Base-by-base conservation (phyloP, 2,329 filamentous ascomycete species). In the Pseudocercospora fuligena region DNA sequence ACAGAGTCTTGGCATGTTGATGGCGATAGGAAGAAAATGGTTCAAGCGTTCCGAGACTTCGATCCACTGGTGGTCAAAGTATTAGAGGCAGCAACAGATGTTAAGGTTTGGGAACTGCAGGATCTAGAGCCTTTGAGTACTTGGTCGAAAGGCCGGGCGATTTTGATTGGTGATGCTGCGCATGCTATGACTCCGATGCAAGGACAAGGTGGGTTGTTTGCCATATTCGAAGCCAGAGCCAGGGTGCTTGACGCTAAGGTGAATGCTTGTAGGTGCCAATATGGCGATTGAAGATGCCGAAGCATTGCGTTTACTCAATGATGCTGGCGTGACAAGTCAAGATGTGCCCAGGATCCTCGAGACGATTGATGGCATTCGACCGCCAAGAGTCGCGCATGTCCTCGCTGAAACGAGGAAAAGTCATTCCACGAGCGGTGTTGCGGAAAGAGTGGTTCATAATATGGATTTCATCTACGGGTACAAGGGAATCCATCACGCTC, bases 211-310 rank as follows among this genome's bases (percentile, higher is more conserved):
- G 21, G 9, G 47, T 5, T 43, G n/a, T 43, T 14, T 29, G n/a
- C 23, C 23, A 36, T 36, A 14, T 14, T 14, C 2, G 33, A 36
- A 8, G 7, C 9, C 7, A 14, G 33, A 36, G 14, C 11, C 2
- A 14, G 16, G 19, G 6, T 43, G 7, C 12, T 19, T 5, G 14
- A 5, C 40, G 16, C 40, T 43, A 19, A 43, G 3, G 9, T 43
- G 40, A 19, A 7, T 5, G n/a, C 14, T 36, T n/a, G 2, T 33
- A 58, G 29, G 57, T 25, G 57, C 57, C 36, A 60, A 46, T 16
- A 60, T 60, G 57, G 19, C 57, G 21, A 29, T 60, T n/a, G 57
- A 60, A 60, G 57, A 60, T 12, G 57, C 33, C 33, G 57, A 60
- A 23, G 57, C 31, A 8, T 47, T 60, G 19, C 21, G n/a, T 16